Conservation (phyloP, 129 eudicot genomes). For the Arctium minus region DNA sequence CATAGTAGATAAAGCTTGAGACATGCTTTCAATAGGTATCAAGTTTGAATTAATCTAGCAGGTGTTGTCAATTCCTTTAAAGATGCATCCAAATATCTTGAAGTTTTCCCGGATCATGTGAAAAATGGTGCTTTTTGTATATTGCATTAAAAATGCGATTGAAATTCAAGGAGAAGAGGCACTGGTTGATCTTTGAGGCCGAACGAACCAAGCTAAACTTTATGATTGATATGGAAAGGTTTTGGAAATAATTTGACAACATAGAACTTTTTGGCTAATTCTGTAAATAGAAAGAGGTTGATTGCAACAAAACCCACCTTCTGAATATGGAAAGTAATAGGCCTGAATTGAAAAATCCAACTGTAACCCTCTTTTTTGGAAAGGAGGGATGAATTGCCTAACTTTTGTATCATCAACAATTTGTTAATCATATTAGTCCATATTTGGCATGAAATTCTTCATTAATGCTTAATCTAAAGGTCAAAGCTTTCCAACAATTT, state of each 20-base stretch:
- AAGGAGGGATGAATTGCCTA: not conserved
- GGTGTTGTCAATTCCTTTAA: not conserved
- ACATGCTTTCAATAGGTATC: not conserved
- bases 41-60: not conserved
- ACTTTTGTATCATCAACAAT: not conserved
- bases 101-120: not conserved
- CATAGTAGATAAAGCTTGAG: constrained; percentile 3
- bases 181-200: not conserved
- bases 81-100: not conserved
- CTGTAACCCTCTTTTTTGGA: constrained; percentile 3
- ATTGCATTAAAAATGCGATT: not conserved
- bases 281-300: constrained; percentile 3
- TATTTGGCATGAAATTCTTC: constrained; percentile 3
- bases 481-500: constrained; percentile 2
- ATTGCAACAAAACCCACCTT: not conserved
- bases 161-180: not conserved
- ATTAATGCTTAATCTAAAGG: constrained; percentile 2
- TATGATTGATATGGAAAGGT: not conserved
- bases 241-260: not conserved
- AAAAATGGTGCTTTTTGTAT: not conserved
- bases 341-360: not conserved
- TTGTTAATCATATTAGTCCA: not conserved
- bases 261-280: not conserved
- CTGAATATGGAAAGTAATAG: constrained; percentile 12
- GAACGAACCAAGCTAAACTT: constrained; percentile 4